Percentiles rank a stretch among this genome's conserved stretches.
Evolutionary conservation across 139 green algal genomes (phyloP).

Genomic region (Tetraselmis striata): DNA sequence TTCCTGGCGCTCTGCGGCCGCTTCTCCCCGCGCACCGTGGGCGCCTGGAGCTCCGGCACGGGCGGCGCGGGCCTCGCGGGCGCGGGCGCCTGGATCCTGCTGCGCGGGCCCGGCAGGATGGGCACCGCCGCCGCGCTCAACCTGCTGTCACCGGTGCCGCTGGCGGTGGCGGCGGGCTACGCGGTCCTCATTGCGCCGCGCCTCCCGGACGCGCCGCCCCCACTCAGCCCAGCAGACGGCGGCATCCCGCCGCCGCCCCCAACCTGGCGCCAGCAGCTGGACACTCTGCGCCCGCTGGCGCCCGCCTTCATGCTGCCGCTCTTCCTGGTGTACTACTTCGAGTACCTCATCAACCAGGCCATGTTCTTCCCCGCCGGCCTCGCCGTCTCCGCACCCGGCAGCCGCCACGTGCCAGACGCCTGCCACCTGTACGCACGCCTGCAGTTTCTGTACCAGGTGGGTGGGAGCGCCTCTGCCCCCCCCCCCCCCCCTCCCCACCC

Average conservation of each 20-base stretch:
- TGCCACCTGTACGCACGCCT: slow-evolving; percentile 6
- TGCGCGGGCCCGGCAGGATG: not conserved
- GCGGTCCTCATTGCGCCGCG: not conserved
- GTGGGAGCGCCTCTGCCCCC: not conserved
- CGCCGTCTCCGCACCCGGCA: not conserved
- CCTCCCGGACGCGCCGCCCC: not conserved
- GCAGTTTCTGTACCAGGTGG: slow-evolving; percentile 12
- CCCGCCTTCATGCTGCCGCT: slow-evolving; percentile 12
- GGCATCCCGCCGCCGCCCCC: not conserved
- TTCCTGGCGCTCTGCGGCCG: not conserved
- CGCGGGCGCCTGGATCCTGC: not conserved
- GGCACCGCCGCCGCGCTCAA: not conserved
- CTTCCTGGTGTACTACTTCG: slow-evolving; percentile 17
- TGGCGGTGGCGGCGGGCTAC: not conserved
- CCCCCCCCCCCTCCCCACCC: not conserved
- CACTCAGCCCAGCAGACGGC: not conserved
- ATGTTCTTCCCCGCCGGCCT: slow-evolving; percentile 11
- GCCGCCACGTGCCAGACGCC: not conserved
- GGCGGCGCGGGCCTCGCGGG: slow-evolving; percentile 7
- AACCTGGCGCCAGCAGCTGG: not conserved
- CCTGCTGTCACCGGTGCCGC: slow-evolving; percentile 4
- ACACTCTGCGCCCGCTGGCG: not conserved
- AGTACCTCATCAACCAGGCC: slow-evolving; percentile 18
- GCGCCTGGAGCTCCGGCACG: slow-evolving; percentile 10
- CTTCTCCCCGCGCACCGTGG: not conserved